Evolutionary conservation across 257 asterid species (phyloP), one percentile per base, ranked within the genome.

Genomic region (Verbena officinalis): DNA sequence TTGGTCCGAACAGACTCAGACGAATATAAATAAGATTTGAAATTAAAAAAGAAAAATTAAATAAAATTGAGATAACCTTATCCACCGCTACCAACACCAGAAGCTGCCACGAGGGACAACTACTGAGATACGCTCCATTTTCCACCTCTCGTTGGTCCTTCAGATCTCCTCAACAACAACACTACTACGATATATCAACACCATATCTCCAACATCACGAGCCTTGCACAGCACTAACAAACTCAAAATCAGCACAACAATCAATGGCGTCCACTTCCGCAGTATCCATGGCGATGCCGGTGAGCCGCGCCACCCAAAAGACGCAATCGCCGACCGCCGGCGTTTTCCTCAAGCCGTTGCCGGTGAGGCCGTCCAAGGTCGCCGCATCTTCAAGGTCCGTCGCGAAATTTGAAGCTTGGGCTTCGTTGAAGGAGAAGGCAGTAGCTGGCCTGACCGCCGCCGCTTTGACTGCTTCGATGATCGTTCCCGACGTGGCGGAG

Each of bases 371-470:
- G 2, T 43, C 73, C 14, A 72, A 55, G 36, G 8, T 59, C 23
- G 63, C 60, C 12, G 65, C 53, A 9, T 9, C 40, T 12, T 7
- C 71, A 16, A 79, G 64, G 58, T 39, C 80, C 13, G 70, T 19
- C 42, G 55, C 9, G 78, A 86, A 73, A 49, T 75, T 86, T 58
- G 71, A 57, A 64, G 83, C 76, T 36, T 78, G 73, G 62, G 95
- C 86, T 68, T 86, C 90, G 2, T 49, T 84, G 60, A 86, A 65
- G 77, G 89, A 84, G 76, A 82, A 86, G 71, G 86, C 70, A 4
- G 81, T 80, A 46, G 62, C 86, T 0, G 91, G 85, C 17, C 62
- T 84, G 59, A 80, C 91, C 3, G 87, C 95, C 9, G 88, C 92
- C 1, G 91, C 84, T 5, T 13, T 87, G 53, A 75, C 92, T 0